Percentiles rank a stretch among this genome's conserved stretches.
phyloP scores from a whole-genome alignment of 208 protist species.

The Endotrypanum monterogeii region DNA sequence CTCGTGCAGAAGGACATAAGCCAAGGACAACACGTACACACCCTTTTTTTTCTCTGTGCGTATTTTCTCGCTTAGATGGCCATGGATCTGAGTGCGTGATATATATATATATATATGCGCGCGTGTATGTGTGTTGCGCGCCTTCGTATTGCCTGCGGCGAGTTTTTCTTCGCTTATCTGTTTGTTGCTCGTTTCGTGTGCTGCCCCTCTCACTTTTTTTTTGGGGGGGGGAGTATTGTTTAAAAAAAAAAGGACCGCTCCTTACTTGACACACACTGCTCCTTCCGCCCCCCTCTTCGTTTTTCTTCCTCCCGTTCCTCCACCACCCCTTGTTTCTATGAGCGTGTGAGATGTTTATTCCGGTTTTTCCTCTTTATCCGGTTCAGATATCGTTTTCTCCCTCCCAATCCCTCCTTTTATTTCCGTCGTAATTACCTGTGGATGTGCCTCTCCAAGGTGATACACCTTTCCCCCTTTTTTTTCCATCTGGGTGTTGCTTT shows the following conservation, averaged over 20 bases:
- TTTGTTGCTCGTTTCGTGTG: neutral
- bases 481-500: no score
- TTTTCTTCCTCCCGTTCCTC: neutral
- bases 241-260: neutral
- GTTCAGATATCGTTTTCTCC: no score
- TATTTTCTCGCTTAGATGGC: no score
- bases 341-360: no score
- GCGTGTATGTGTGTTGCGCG: constrained; percentile 3
- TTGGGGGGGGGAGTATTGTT: neutral
- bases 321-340: neutral
- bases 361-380: no score
- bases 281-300: neutral
- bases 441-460: no score
- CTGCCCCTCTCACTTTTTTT: neutral
- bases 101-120: neutral
- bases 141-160: no score
- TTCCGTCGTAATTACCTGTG: no score
- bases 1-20: constrained; percentile 1
- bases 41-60: neutral
- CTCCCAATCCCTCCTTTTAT: neutral
- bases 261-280: neutral
- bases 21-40: neutral
- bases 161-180: no score
- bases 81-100: neutral
- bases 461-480: no score